Percentiles rank a stretch among this genome's conserved stretches.
These are phyloP conservation scores for Dendrobium catenatum DNA, from an alignment of 106 monocot species.

Conservation along the genomic window DNA sequence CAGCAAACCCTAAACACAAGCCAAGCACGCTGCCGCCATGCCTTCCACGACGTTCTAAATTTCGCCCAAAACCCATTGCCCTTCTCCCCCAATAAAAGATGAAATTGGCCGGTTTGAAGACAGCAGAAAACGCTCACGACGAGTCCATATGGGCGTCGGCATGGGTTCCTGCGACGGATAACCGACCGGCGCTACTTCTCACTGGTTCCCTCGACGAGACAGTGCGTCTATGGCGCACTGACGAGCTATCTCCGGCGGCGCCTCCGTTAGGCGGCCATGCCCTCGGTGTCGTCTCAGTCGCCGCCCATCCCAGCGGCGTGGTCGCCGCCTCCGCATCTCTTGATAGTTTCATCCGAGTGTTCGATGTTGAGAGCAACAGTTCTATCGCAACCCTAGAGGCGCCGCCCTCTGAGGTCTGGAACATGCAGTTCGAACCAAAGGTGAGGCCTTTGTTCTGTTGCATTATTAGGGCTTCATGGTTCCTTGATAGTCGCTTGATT, in stretches of 20 bases:
- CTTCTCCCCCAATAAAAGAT: conserved; percentile 19
- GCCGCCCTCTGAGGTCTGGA: conserved; percentile 87
- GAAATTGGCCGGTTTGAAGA: conserved; percentile 88
- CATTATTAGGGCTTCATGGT: not conserved
- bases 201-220: conserved; percentile 96
- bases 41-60: not conserved
- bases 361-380: conserved; percentile 60
- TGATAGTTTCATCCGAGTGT: conserved; percentile 85
- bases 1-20: not conserved
- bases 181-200: conserved; percentile 70
- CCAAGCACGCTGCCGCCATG: too few relatives aligned
- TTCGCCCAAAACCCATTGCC: not conserved
- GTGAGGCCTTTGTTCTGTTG: conserved; percentile 19
- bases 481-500: not conserved
- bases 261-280: conserved; percentile 60
- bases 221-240: conserved; percentile 74
- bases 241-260: conserved; percentile 54
- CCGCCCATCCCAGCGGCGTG: conserved; percentile 72
- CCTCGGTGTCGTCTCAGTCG: conserved; percentile 87
- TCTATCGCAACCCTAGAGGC: conserved; percentile 81
- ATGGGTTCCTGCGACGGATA: conserved; percentile 73
- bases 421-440: conserved; percentile 93
- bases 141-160: conserved; percentile 90
- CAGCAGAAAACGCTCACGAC: conserved; percentile 84
- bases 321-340: conserved; percentile 90